Conservation (phyloP, 1,284 basidiomycete species). For the Puccinia hordei region DNA sequence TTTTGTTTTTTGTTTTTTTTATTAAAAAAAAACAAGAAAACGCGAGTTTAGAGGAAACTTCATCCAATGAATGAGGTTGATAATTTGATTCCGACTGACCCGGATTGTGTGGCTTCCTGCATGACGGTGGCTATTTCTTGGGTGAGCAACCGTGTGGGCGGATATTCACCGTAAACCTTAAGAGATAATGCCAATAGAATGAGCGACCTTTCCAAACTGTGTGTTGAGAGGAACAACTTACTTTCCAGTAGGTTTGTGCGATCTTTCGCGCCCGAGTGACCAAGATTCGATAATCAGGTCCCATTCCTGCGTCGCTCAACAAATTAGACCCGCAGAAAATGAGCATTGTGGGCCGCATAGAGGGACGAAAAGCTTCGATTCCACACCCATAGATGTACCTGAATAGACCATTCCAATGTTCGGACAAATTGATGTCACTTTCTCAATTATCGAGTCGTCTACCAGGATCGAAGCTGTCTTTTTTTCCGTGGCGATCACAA, state of each 20-base stretch:
- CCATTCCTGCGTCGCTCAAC: conserved; percentile 71
- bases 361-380: background rate
- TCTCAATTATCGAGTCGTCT: conserved; percentile 95
- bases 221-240: background rate
- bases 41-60: background rate
- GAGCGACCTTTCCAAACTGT: background rate
- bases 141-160: conserved; percentile 92
- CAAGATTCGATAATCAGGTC: conserved; percentile 93
- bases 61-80: no score
- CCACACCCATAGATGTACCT: conserved; percentile 21
- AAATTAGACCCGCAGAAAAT: conserved; percentile 40
- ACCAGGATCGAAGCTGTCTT: conserved; percentile 95
- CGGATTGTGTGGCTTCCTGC: conserved; percentile 98
- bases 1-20: no score
- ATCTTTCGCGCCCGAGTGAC: conserved; percentile 93
- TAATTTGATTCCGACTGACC: conserved; percentile 65
- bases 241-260: conserved; percentile 97
- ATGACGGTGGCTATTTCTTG: conserved; percentile 97
- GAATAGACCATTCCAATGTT: conserved; percentile 99
- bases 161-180: conserved; percentile 91
- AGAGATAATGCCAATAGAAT: background rate
- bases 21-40: background rate
- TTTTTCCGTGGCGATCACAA: conserved; percentile 99
- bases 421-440: conserved; percentile 92
- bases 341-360: background rate